Base-by-base conservation (phyloP, 768 basidiomycete species). In the Leccinum pellstonianum region DNA sequence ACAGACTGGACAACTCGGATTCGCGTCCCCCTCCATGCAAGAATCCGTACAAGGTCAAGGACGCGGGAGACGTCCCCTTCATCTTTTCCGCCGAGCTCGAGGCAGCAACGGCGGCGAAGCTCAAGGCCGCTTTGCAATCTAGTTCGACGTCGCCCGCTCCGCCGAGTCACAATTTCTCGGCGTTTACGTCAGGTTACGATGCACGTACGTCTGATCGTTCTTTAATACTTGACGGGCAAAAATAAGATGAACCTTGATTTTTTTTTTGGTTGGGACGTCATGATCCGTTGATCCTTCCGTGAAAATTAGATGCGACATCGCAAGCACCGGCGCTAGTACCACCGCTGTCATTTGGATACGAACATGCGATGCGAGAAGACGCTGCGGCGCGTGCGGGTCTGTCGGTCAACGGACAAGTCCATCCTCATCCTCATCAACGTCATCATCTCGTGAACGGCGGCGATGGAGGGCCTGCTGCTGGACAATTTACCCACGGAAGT, bases 61-160 rank as follows among this genome's bases (percentile, higher is more conserved):
- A 73, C 27, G 71, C 73, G 0, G 71, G 71, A 1, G 71, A 73
- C 38, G 67, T 68, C 10, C 71, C 71, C 0, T 73, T 73, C n/a
- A 70, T 73, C 3, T 72, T 73, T 25, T 73, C 70, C 2, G 56
- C 70, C 2, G 72, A 73, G n/a, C 62, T 70, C 6, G 71, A 72
- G 57, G 71, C 70, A 15, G 71, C 57, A 0, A 68, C 72, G 3
- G 67, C 71, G 5, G 71, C 71, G 21, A 73, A 64, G 12, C 56
- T 73, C 11, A 61, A 73, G 21, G 71, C 69, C 1, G 71, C 53
- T 1, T 33, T 72, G 19, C 71, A 73, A 50, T 43, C 43, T 10
- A 62, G 29, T 29, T 29, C 61, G 3, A 62, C 65, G 0, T 51
- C 66, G 8, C 52, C 66, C 2, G n/a, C 55, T 29, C 21, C 59